Evolutionary conservation across 306 rosid genomes (phyloP).

Genomic region (Lathyrus sativus): DNA sequence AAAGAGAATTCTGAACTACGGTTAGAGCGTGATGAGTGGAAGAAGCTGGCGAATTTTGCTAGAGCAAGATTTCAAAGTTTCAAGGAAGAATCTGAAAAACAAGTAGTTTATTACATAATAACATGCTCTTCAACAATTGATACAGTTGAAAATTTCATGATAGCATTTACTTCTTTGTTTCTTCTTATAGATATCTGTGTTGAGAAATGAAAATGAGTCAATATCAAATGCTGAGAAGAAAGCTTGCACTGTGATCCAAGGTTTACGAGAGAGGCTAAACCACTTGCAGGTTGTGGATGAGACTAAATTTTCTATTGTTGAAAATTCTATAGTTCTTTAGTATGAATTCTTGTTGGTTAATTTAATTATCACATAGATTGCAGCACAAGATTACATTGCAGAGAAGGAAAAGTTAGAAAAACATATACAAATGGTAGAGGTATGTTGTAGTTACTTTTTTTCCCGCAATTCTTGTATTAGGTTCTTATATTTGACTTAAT

Average conservation of each 20-base stretch:
- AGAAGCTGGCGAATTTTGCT: slow-evolving; percentile 23
- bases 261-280: slow-evolving; percentile 35
- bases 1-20: slow-evolving; percentile 32
- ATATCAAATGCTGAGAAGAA: slow-evolving; percentile 37
- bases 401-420: slow-evolving; percentile 40
- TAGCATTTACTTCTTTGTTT: slow-evolving; percentile 4
- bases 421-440: slow-evolving; percentile 37
- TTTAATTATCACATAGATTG: slow-evolving; percentile 20
- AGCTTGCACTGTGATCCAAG: slow-evolving; percentile 26
- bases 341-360: not conserved
- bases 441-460: not conserved
- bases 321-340: slow-evolving; percentile 6
- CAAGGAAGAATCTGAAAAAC: slow-evolving; percentile 34
- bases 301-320: not conserved
- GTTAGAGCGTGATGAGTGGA: slow-evolving; percentile 37
- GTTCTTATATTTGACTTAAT: not conserved
- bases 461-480: not conserved
- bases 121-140: not conserved
- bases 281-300: slow-evolving; percentile 38
- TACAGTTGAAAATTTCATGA: slow-evolving; percentile 3
- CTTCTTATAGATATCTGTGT: slow-evolving; percentile 26
- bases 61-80: slow-evolving; percentile 31
- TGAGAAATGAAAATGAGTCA: slow-evolving; percentile 37
- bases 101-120: slow-evolving; percentile 35
- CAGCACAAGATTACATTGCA: slow-evolving; percentile 25